Conservation (phyloP, 2,329 filamentous ascomycete genomes). For the Diplocarpon rosae region DNA sequence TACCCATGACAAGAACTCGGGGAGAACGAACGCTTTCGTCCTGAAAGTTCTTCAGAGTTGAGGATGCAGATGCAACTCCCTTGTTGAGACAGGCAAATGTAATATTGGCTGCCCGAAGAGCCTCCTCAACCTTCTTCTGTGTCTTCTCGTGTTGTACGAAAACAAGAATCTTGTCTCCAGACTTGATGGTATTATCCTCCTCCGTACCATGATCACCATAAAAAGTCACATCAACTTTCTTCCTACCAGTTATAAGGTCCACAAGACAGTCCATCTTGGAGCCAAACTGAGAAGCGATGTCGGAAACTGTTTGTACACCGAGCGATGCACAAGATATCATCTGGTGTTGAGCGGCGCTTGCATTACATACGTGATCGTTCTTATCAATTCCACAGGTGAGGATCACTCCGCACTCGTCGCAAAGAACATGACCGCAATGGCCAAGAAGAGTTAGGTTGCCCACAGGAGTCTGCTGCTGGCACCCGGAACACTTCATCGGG, state of each 20-base stretch:
- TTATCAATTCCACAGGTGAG: not conserved
- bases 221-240: not conserved
- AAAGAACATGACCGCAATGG: constrained; percentile 42
- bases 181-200: not conserved
- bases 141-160: constrained; percentile 43
- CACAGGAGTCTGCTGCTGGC: not conserved
- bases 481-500: not conserved
- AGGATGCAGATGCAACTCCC: constrained; percentile 19
- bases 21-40: constrained; percentile 22
- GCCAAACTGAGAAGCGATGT: constrained; percentile 21
- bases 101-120: constrained; percentile 27
- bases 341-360: constrained; percentile 1
- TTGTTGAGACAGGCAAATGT: constrained; percentile 29
- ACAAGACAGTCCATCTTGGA: constrained; percentile 38
- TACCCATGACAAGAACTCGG: constrained; percentile 43
- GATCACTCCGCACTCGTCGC: constrained; percentile 19
- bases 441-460: constrained; percentile 32
- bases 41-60: constrained; percentile 33
- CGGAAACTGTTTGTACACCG: not conserved
- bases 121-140: constrained; percentile 28
- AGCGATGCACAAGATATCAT: not conserved
- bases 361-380: not conserved
- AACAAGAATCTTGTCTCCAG: constrained; percentile 39
- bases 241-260: constrained; percentile 31
- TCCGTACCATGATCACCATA: no score